Base-by-base conservation (phyloP, 352 stramenopile species). In the Blastocystis sp. region DNA sequence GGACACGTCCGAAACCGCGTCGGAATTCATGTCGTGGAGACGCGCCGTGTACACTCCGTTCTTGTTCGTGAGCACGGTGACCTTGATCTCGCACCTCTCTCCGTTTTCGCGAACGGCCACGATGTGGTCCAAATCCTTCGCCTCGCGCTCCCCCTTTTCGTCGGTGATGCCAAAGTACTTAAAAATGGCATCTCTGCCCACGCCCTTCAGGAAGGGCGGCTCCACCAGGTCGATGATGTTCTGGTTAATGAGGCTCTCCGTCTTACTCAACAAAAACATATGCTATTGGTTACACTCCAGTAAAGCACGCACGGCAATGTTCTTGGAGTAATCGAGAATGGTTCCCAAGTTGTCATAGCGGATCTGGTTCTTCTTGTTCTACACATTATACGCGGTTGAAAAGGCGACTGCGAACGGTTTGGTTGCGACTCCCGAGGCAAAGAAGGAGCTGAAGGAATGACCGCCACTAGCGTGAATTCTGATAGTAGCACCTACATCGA, bases 311-410 rank as follows among this genome's bases (percentile, higher is more conserved):
- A 76, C 66, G 53, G 66, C 66, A 48, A 56, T 28, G 9, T 76
- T 76, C 66, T 52, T 76, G 23, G 66, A 59, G 66, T 76, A 76
- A 45, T 76, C 48, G 34, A 59, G 41, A 38, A 76, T 76, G 48
- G 21, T 34, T 19, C 66, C 66, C 41, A 11, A 28, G 2, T 52
- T 19, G 21, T 76, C 66, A 48, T 76, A 76, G 2, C 66, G 66
- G 48, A 76, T 76, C 23, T 76, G 41, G 40, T 40, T 45, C 14
- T 76, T 76, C 19, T 76, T 9, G n/a, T 34, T n/a, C 66, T 76
- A 76, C 38, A 38, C 14, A 71, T 48, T 3, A 76, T n/a, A 9
- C 9, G 5, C 7, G n/a, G 1, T 21, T 7, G 21, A 17, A 2
- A 60, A 52, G 38, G 19, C 2, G 23, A 76, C 52, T 21, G 34